phyloP scores from a whole-genome alignment of 768 basidiomycete genomes.

The Serendipita sp. region DNA sequence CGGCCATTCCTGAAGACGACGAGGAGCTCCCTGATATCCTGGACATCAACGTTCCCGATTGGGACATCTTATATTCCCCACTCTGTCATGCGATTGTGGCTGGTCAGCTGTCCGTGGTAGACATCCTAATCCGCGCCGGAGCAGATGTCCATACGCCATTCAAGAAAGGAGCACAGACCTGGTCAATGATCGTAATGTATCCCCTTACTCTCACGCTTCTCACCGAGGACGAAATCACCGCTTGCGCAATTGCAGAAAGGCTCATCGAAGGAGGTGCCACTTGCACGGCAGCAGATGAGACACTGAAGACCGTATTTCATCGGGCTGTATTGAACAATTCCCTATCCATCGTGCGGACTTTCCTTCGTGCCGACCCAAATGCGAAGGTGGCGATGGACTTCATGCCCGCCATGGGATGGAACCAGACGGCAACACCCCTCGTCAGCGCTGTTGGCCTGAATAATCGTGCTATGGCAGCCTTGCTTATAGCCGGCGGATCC shows the following conservation, averaged over 20 bases:
- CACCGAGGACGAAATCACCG: slow-evolving; percentile 14
- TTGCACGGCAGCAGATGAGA: slow-evolving; percentile 18
- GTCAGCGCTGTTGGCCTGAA: slow-evolving; percentile 16
- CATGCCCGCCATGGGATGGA: slow-evolving; percentile 12
- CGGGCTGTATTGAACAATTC: slow-evolving; percentile 15
- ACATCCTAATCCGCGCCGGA: not conserved
- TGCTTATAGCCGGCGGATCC: slow-evolving; percentile 19
- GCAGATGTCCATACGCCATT: slow-evolving; percentile 4
- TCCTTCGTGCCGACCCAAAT: slow-evolving; percentile 18
- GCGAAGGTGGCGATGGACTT: slow-evolving; percentile 18
- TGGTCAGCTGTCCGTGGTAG: not conserved
- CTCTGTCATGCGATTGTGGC: slow-evolving; percentile 30
- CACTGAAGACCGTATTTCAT: slow-evolving; percentile 20
- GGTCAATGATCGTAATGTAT: slow-evolving; percentile 22
- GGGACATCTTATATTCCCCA: slow-evolving; percentile 41
- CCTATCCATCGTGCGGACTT: slow-evolving; percentile 15
- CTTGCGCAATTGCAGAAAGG: slow-evolving; percentile 15
- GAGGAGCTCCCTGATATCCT: slow-evolving; percentile 37
- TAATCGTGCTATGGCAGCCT: slow-evolving; percentile 16
- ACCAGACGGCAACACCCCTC: slow-evolving; percentile 15
- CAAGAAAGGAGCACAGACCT: slow-evolving; percentile 28
- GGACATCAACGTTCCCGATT: slow-evolving; percentile 37
- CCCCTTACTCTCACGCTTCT: slow-evolving; percentile 18
- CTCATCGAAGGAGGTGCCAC: slow-evolving; percentile 18
- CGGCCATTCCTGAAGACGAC: slow-evolving; percentile 32